phyloP scores from a whole-genome alignment of 1,284 basidiomycete species.

The Ceratobasidium sp. region DNA sequence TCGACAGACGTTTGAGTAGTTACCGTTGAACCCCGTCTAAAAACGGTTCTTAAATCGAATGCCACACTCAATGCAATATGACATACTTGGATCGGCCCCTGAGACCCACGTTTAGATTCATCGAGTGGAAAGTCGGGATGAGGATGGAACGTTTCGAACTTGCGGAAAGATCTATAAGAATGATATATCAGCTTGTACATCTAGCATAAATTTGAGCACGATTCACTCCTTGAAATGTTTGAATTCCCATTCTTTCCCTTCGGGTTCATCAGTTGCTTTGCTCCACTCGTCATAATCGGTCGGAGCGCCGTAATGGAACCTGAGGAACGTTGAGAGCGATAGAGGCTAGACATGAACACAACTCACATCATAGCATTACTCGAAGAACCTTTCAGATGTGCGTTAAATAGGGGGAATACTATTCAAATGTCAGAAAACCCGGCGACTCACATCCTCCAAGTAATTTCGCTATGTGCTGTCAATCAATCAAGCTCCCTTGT shows the following conservation, averaged over 20 bases:
- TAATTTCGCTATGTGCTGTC: conserved; percentile 58
- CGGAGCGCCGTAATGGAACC: conserved; percentile 51
- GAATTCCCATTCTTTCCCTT: conserved; percentile 65
- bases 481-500: not conserved
- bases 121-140: conserved; percentile 23
- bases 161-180: conserved; percentile 64
- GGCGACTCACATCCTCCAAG: conserved; percentile 75
- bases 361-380: conserved; percentile 71
- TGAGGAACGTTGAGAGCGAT: too few species aligned
- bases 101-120: conserved; percentile 15
- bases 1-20: conserved; percentile 11
- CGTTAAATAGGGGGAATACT: conserved; percentile 17
- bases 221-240: conserved; percentile 48
- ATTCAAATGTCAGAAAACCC: too few species aligned
- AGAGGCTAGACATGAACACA: too few species aligned
- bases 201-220: conserved; percentile 49
- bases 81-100: conserved; percentile 28
- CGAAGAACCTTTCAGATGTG: conserved; percentile 60
- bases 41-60: not conserved
- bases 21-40: conserved; percentile 18
- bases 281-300: conserved; percentile 64
- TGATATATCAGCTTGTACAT: not conserved
- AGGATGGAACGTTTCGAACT: conserved; percentile 58
- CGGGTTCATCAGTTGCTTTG: conserved; percentile 63
- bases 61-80: too few species aligned